phyloP scores from a whole-genome alignment of 2,329 filamentous ascomycete genomes.

The Penicillium brevicompactum region DNA sequence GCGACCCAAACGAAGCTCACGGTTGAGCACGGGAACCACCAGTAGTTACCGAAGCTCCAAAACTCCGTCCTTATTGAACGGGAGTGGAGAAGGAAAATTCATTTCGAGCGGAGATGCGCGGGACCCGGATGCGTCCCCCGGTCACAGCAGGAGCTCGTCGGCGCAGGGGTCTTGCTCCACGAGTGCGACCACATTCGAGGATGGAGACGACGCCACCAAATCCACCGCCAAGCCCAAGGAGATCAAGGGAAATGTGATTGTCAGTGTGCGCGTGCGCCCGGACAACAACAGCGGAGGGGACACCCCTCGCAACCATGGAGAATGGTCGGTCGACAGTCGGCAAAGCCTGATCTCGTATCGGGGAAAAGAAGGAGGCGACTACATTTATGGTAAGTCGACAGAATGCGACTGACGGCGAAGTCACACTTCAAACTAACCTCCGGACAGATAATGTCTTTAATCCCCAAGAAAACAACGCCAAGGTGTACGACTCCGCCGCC shows the following conservation, averaged over 20 bases:
- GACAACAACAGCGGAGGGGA: constrained; percentile 64
- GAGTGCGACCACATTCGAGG: constrained; percentile 85
- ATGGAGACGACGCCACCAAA: constrained; percentile 60
- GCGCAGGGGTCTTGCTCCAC: constrained; percentile 91
- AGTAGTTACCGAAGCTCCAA: constrained; percentile 52
- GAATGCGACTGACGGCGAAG: neutral
- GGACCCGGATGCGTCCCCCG: constrained; percentile 77
- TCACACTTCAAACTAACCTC: neutral
- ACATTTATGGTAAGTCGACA: constrained; percentile 75
- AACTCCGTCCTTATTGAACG: constrained; percentile 77
- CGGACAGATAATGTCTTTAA: constrained; percentile 89
- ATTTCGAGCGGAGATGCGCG: constrained; percentile 65
- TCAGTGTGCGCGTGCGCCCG: constrained; percentile 91
- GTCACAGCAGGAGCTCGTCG: constrained; percentile 88
- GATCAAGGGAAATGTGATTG: constrained; percentile 89
- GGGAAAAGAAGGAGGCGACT: constrained; percentile 89
- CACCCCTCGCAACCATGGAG: constrained; percentile 67
- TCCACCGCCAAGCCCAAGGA: constrained; percentile 57
- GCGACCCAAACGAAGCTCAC: constrained; percentile 59
- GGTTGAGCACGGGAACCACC: constrained; percentile 57
- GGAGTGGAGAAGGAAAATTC: constrained; percentile 74
- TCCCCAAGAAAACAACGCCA: constrained; percentile 88
- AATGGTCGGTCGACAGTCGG: constrained; percentile 90
- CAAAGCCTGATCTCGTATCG: constrained; percentile 79
- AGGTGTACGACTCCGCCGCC: constrained; percentile 90